Evolutionary conservation across 345 rosid genomes (phyloP), one percentile per base, ranked within the genome.

Genomic region (Lepidium aucheri): DNA sequence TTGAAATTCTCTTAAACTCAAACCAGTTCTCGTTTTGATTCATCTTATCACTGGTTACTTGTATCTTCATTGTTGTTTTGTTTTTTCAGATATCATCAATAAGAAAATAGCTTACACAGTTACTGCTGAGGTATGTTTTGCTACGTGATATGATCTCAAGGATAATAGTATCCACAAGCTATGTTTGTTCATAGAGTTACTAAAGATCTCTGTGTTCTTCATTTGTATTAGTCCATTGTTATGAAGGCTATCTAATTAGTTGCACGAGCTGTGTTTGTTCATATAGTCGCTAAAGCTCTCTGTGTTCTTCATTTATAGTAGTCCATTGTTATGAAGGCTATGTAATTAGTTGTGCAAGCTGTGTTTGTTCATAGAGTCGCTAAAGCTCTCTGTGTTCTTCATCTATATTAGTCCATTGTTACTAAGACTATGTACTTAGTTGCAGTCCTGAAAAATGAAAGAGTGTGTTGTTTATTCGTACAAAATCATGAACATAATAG

Each of bases 101-200:
- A 72, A 72, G 70, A 6, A 63, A 20, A 72, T 70, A 53, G 22
- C 68, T 6, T 70, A 72, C 56, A 30, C 53, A 15, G 68, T 70
- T 44, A 24, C 63, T 35, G 63, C 53, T 53, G 68, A 70, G 74
- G 74, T 70, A 44, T 43, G 15, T 10, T 9, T 44, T 15, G 42
- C 36, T 44, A 9, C 41, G 2, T 35, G 7, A 1, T 53, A 9
- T 16, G 6, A 43, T 12, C 14, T 36, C 18, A 28, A 28, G 1
- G n/a, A n/a, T n/a, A n/a, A n/a, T n/a, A n/a, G n/a, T n/a, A n/a
- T n/a, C n/a, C n/a, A n/a, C n/a, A n/a, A n/a, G n/a, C n/a, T n/a
- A n/a, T n/a, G n/a, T n/a, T n/a, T n/a, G 60, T 69, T n/a, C 16
- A 50, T 1, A 0, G 26, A 33, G 15, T 53, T 6, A 13, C 26